These are phyloP conservation scores for Sphaerostilbella broomeana DNA, from an alignment of 2,329 filamentous ascomycete species.

Conservation along the genomic window DNA sequence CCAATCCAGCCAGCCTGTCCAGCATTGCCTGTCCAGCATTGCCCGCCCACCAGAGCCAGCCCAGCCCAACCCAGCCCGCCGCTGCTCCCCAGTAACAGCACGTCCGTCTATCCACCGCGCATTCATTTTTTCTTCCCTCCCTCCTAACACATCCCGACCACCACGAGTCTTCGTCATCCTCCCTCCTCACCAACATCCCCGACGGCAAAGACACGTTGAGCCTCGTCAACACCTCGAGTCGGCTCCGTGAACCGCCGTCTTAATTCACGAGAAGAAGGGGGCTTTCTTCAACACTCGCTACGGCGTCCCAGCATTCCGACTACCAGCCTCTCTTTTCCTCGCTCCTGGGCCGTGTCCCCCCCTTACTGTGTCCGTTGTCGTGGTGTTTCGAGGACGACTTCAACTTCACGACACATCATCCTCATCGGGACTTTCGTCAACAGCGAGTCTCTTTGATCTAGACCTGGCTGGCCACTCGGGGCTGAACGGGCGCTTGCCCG, in stretches of 20 bases:
- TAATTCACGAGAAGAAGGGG: no score
- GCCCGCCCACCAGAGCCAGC: not conserved
- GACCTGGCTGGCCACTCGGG: conserved; percentile 31
- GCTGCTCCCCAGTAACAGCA: not conserved
- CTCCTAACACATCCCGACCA: no score
- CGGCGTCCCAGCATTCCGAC: no score
- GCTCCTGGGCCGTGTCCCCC: conserved; percentile 7
- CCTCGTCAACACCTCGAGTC: conserved; percentile 7
- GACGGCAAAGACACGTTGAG: conserved; percentile 9
- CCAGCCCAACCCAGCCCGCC: not conserved
- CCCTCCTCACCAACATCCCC: conserved; percentile 1
- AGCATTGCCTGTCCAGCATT: conserved; percentile 1
- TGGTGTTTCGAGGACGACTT: not conserved
- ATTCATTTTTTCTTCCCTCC: not conserved
- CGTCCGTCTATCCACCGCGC: no score
- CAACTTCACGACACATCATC: no score
- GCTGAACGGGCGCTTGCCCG: conserved; percentile 35
- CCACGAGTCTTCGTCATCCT: no score
- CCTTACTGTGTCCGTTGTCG: conserved; percentile 4
- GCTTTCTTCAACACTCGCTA: no score
- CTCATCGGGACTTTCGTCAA: conserved; percentile 1
- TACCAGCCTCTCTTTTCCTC: no score
- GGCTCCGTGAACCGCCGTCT: conserved; percentile 4
- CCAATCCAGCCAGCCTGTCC: conserved; percentile 3
- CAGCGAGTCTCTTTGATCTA: conserved; percentile 1